Percentiles rank a stretch among this genome's conserved stretches.
Conservation (phyloP, 225 moss, liverwort and hornwort genomes). For the Straminergon stramineum region DNA sequence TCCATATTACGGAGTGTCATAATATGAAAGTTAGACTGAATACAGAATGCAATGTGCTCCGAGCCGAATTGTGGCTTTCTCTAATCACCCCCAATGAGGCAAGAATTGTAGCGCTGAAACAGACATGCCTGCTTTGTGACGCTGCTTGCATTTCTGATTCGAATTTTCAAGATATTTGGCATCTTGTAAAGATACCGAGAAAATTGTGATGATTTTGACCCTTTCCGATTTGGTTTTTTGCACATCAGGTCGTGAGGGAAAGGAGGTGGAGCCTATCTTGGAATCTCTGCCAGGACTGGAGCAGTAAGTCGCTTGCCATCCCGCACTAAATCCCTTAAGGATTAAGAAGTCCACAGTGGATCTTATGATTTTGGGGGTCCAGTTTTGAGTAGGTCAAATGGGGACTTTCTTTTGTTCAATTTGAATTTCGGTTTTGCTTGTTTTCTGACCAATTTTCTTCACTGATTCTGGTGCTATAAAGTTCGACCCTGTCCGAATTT, state of each 20-base stretch:
- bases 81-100: background rate
- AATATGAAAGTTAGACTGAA: background rate
- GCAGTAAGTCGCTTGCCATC: slow-evolving; percentile 44
- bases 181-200: background rate
- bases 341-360: background rate
- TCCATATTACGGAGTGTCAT: background rate
- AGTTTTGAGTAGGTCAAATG: background rate
- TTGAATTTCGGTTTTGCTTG: background rate
- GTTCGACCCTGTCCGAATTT: background rate
- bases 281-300: slow-evolving; percentile 76
- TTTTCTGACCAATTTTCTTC: background rate
- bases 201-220: background rate
- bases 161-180: background rate
- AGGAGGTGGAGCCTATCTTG: slow-evolving; percentile 79
- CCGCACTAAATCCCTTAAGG: background rate
- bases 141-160: background rate
- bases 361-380: background rate
- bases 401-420: background rate
- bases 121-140: background rate
- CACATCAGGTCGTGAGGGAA: slow-evolving; percentile 75
- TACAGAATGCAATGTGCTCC: background rate
- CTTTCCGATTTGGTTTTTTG: background rate
- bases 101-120: background rate
- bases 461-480: background rate
- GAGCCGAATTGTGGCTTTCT: background rate